Conservation (phyloP, 495 filamentous ascomycete genomes). For the Hypoxylon cercidicola region DNA sequence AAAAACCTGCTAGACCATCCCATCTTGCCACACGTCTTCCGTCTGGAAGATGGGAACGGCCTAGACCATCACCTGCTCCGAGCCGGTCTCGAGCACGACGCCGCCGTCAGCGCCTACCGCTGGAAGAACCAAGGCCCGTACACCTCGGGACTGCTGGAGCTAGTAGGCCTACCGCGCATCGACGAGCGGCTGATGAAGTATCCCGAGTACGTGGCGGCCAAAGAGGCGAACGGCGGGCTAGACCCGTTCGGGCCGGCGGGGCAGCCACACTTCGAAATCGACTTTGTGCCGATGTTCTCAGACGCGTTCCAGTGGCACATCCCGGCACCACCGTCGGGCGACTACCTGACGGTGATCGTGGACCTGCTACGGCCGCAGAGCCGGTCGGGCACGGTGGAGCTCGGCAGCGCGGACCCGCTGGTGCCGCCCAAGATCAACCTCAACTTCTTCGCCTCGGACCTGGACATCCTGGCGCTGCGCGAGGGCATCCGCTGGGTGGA, state of each 20-base stretch:
- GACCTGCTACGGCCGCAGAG: conserved; percentile 68
- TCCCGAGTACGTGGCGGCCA: conserved; percentile 60
- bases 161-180: conserved; percentile 67
- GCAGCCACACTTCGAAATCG: conserved; percentile 73
- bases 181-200: conserved; percentile 61
- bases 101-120: conserved; percentile 57
- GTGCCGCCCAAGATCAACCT: conserved; percentile 68
- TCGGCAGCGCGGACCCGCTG: conserved; percentile 62
- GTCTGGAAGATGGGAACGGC: conserved; percentile 64
- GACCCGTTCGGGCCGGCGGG: conserved; percentile 68
- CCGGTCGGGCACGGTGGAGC: conserved; percentile 59
- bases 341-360: conserved; percentile 67
- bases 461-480: conserved; percentile 67
- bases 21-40: conserved; percentile 63
- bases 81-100: conserved; percentile 56
- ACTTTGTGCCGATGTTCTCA: conserved; percentile 70
- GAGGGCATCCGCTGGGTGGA: conserved; percentile 66
- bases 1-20: conserved; percentile 69
- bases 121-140: conserved; percentile 62
- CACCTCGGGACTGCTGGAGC: conserved; percentile 62
- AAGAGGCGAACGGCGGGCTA: conserved; percentile 60
- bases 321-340: conserved; percentile 59
- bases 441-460: conserved; percentile 66
- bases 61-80: conserved; percentile 66
- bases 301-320: conserved; percentile 74